phyloP scores from a whole-genome alignment of 768 basidiomycete genomes.

The Amyloporia xantha region DNA sequence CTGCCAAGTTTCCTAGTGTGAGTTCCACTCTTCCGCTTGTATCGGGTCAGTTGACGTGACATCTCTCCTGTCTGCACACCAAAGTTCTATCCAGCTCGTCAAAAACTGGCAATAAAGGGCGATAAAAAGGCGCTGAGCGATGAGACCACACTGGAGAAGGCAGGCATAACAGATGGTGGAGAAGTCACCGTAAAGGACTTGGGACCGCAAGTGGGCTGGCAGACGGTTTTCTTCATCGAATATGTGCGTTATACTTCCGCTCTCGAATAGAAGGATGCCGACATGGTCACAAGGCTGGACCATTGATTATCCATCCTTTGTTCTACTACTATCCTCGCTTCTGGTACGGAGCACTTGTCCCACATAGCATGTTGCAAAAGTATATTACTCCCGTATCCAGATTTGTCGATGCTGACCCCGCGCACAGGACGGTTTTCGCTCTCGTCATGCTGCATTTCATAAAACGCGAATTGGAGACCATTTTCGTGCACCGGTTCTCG shows the following conservation, averaged over 20 bases:
- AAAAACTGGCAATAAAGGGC: slow-evolving; percentile 62
- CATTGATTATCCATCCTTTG: slow-evolving; percentile 82
- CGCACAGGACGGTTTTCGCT: slow-evolving; percentile 53
- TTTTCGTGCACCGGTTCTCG: slow-evolving; percentile 94
- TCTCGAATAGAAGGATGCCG: neutral
- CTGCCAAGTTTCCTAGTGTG: slow-evolving; percentile 47
- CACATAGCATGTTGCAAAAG: slow-evolving; percentile 76
- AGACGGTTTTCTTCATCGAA: slow-evolving; percentile 87
- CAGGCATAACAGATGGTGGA: slow-evolving; percentile 53
- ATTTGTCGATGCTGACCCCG: slow-evolving; percentile 4
- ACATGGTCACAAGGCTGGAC: slow-evolving; percentile 55
- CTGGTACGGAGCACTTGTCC: slow-evolving; percentile 63
- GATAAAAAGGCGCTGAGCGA: slow-evolving; percentile 59
- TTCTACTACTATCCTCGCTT: slow-evolving; percentile 65
- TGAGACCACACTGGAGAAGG: slow-evolving; percentile 48
- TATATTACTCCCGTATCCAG: slow-evolving; percentile 25
- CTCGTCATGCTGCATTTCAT: slow-evolving; percentile 82
- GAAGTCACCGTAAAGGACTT: slow-evolving; percentile 82
- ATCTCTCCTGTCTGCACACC: too few species aligned
- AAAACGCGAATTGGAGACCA: slow-evolving; percentile 89
- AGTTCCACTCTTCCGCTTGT: slow-evolving; percentile 7
- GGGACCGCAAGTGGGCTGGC: slow-evolving; percentile 86
- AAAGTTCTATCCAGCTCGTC: slow-evolving; percentile 67
- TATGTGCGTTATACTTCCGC: slow-evolving; percentile 55
- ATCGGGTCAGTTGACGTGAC: neutral